phyloP scores from a whole-genome alignment of 805 yeast genomes.

The Ascoidea rubescens region DNA sequence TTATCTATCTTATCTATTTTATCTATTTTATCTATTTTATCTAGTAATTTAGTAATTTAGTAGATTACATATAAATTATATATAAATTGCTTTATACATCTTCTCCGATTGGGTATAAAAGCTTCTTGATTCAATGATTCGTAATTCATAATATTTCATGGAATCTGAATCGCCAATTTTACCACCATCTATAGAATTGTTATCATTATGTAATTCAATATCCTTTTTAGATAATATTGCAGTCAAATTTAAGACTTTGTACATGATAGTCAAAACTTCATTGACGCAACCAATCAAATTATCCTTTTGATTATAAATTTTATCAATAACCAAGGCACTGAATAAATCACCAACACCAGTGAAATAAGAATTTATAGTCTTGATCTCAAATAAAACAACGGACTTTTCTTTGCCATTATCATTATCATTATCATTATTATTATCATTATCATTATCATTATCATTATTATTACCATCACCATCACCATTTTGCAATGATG shows the following conservation, averaged over 20 bases:
- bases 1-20: too few species aligned
- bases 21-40: too few species aligned
- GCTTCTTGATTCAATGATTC: not conserved
- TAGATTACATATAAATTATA: too few species aligned
- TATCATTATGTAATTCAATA: too few species aligned
- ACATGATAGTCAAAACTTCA: constrained; percentile 45
- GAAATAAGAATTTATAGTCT: constrained; percentile 43
- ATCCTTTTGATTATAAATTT: constrained; percentile 24
- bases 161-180: not conserved
- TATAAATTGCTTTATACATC: too few species aligned
- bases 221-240: constrained; percentile 20
- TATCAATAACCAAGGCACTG: constrained; percentile 63
- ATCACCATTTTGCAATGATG: constrained; percentile 9
- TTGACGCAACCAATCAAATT: constrained; percentile 25
- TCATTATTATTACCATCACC: not conserved
- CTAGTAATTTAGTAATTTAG: too few species aligned
- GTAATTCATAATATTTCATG: not conserved
- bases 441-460: not conserved
- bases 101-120: not conserved
- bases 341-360: constrained; percentile 94
- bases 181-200: not conserved
- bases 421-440: not conserved
- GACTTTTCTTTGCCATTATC: constrained; percentile 3
- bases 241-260: constrained; percentile 34
- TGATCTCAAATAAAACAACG: constrained; percentile 1